Evolutionary conservation across 192 early-diverging fungal genomes (phyloP).

Genomic region (Rhizophagus prolifer): DNA sequence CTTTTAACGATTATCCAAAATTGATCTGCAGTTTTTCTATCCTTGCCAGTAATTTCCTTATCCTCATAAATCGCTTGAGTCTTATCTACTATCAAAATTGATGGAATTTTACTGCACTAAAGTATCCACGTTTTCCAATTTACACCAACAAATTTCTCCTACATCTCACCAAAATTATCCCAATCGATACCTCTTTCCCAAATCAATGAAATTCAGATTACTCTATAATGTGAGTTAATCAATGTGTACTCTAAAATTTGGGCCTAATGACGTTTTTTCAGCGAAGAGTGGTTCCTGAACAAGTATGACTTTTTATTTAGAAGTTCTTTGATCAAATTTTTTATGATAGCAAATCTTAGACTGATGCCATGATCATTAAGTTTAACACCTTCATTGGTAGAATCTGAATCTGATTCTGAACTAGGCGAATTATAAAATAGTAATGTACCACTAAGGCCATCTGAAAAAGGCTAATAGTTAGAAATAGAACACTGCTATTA

Average conservation of each 20-base stretch:
- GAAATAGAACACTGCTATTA: too few relatives aligned
- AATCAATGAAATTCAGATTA: too few relatives aligned
- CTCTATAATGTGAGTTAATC: not conserved
- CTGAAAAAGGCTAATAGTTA: too few relatives aligned
- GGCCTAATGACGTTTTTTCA: constrained; percentile 10
- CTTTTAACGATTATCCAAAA: constrained; percentile 21
- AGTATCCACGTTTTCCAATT: constrained; percentile 19
- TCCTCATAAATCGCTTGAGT: constrained; percentile 21
- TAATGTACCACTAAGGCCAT: too few relatives aligned
- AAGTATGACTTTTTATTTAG: too few relatives aligned
- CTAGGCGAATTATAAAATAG: too few relatives aligned
- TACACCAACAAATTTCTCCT: not conserved
- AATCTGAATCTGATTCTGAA: not conserved
- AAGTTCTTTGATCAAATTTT: not conserved
- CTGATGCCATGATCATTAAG: constrained; percentile 11
- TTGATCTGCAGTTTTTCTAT: not conserved
- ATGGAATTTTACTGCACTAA: too few relatives aligned
- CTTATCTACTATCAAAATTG: too few relatives aligned
- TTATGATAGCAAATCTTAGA: not conserved
- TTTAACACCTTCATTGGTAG: not conserved
- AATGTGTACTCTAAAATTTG: not conserved
- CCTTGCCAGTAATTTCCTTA: not conserved
- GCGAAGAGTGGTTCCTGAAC: constrained; percentile 1
- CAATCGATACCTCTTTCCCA: not conserved
- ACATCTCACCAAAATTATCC: not conserved